Percentiles rank a stretch among this genome's conserved stretches.
Evolutionary conservation across 164 flowering plant species (phyloP).

Genomic region (Annona squamosa): DNA sequence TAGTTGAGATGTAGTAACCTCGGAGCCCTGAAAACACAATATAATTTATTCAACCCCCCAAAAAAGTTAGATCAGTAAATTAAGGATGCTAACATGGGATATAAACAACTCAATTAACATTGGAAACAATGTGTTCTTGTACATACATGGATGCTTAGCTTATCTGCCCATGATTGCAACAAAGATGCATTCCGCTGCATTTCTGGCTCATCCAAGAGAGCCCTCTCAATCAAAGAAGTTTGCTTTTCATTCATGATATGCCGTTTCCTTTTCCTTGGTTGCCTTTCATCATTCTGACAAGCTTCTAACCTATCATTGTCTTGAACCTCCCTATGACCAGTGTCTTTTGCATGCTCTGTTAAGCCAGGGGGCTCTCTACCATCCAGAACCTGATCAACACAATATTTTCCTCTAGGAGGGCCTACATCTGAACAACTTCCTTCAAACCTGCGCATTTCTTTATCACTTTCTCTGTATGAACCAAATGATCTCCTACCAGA

Average conservation of each 20-base stretch:
- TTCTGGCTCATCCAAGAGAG: slow-evolving; percentile 80
- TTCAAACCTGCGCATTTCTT: slow-evolving; percentile 45
- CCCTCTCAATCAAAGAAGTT: slow-evolving; percentile 60
- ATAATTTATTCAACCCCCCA: background rate
- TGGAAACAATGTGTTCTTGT: background rate
- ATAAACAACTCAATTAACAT: slow-evolving; percentile 1
- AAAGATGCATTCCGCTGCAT: slow-evolving; percentile 76
- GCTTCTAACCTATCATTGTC: slow-evolving; percentile 48
- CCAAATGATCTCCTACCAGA: slow-evolving; percentile 21
- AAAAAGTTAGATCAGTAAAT: background rate
- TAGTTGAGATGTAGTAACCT: slow-evolving; percentile 76
- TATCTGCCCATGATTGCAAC: slow-evolving; percentile 73
- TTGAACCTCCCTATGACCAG: slow-evolving; percentile 25
- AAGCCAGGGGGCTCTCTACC: slow-evolving; percentile 27
- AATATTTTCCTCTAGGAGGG: slow-evolving; percentile 42
- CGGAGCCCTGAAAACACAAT: slow-evolving; percentile 68
- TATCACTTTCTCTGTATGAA: slow-evolving; percentile 34
- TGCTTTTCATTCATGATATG: slow-evolving; percentile 85
- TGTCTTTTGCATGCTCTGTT: slow-evolving; percentile 27
- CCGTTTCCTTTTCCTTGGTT: slow-evolving; percentile 71
- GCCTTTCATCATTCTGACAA: slow-evolving; percentile 49
- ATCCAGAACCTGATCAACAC: slow-evolving; percentile 29
- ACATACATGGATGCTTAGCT: slow-evolving; percentile 71
- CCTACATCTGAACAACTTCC: slow-evolving; percentile 71
- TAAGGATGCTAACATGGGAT: background rate